Conservation (phyloP, 108 stramenopile species). For the Epithemia pelagica region DNA sequence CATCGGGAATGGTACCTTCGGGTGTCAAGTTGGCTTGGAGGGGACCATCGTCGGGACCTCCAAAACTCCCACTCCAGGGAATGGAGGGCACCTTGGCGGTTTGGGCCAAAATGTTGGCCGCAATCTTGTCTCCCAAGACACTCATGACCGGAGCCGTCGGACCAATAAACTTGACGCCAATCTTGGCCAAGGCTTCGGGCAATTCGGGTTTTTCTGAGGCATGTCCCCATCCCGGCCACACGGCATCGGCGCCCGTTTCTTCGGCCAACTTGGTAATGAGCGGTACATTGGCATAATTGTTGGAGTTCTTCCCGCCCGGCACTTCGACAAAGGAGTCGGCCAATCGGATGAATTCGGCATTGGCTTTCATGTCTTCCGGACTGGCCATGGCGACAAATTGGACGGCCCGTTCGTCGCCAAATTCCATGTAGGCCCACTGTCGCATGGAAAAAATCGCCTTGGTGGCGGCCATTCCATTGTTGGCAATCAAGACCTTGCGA, state of each 20-base stretch:
- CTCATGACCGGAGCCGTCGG: slow-evolving; percentile 91
- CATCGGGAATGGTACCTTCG: slow-evolving; percentile 95
- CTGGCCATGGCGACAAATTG: slow-evolving; percentile 99
- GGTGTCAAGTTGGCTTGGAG: slow-evolving; percentile 83
- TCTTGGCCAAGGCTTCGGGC: slow-evolving; percentile 47
- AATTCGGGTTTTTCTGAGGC: slow-evolving; percentile 90
- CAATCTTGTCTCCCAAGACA: slow-evolving; percentile 93
- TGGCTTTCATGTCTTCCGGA: slow-evolving; percentile 94
- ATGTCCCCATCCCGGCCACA: slow-evolving; percentile 96
- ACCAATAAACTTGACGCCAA: slow-evolving; percentile 93
- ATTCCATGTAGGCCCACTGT: slow-evolving; percentile 97
- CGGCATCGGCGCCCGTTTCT: slow-evolving; percentile 86
- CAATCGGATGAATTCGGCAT: slow-evolving; percentile 95
- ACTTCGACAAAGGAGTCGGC: slow-evolving; percentile 93
- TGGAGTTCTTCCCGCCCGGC: slow-evolving; percentile 83
- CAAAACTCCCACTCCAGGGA: slow-evolving; percentile 92
- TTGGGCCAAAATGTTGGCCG: slow-evolving; percentile 93
- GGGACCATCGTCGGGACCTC: slow-evolving; percentile 86
- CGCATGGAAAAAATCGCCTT: slow-evolving; percentile 97
- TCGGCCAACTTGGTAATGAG: slow-evolving; percentile 78
- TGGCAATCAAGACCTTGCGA: slow-evolving; percentile 87
- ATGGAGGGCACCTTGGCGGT: slow-evolving; percentile 94
- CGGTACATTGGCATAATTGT: slow-evolving; percentile 94
- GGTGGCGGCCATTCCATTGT: slow-evolving; percentile 99
- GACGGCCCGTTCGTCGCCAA: slow-evolving; percentile 92